Evolutionary conservation across 2,329 filamentous ascomycete genomes (phyloP).

Genomic region (Berkeleyomyces rouxiae): DNA sequence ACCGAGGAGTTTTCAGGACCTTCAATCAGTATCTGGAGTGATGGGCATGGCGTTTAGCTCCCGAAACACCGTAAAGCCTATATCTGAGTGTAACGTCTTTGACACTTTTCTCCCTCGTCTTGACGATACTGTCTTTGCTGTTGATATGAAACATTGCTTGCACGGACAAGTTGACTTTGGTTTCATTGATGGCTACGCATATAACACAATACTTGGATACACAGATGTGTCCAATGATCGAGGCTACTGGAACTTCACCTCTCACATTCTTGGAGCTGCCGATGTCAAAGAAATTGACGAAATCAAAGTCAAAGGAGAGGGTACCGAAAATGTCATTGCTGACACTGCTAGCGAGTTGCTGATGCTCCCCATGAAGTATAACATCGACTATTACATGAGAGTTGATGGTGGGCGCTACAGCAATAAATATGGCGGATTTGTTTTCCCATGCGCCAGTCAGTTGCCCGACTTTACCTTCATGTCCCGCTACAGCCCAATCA

Average conservation of each 20-base stretch:
- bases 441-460: slow-evolving; percentile 29
- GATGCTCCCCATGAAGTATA: slow-evolving; percentile 37
- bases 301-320: too few species aligned
- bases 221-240: slow-evolving; percentile 37
- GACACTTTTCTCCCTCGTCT: slow-evolving; percentile 18
- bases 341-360: slow-evolving; percentile 49
- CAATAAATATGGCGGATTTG: slow-evolving; percentile 26
- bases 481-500: slow-evolving; percentile 32
- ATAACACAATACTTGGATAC: slow-evolving; percentile 42
- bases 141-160: slow-evolving; percentile 42
- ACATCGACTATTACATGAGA: slow-evolving; percentile 31
- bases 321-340: slow-evolving; percentile 21
- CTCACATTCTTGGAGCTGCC: slow-evolving; percentile 22
- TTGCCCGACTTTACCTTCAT: slow-evolving; percentile 34
- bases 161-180: slow-evolving; percentile 60
- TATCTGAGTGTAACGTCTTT: slow-evolving; percentile 27
- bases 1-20: slow-evolving; percentile 24
- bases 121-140: slow-evolving; percentile 36
- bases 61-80: slow-evolving; percentile 27
- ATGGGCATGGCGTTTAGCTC: slow-evolving; percentile 28
- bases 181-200: slow-evolving; percentile 46
- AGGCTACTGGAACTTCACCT: slow-evolving; percentile 46
- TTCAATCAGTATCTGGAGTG: slow-evolving; percentile 23
- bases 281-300: neutral
- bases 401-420: slow-evolving; percentile 28